A percentile compares a stretch with the other conserved stretches of the same genome.
phyloP scores from a whole-genome alignment of 257 asterid species.

The Salvia rosmarinus region DNA sequence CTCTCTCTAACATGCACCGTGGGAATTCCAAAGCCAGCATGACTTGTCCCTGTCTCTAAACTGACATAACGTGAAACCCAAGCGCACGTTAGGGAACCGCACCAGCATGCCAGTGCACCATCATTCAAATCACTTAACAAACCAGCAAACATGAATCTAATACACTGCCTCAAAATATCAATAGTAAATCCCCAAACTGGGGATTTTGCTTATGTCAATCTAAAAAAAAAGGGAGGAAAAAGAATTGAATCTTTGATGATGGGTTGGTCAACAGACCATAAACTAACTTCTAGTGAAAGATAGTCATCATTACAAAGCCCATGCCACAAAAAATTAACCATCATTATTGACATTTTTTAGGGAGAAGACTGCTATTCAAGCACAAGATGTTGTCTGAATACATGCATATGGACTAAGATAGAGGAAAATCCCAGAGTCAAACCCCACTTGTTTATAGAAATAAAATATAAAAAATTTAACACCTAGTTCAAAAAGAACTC shows the following conservation, averaged over 20 bases:
- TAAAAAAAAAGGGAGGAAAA: not conserved
- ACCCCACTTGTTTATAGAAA: constrained; percentile 34
- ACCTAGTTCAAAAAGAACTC: not conserved
- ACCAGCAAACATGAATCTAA: constrained; percentile 30
- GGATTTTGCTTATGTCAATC: not conserved
- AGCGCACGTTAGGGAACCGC: constrained; percentile 62
- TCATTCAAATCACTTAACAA: constrained; percentile 38
- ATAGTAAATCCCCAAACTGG: not conserved
- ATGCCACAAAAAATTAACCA: not conserved
- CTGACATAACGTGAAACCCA: constrained; percentile 62
- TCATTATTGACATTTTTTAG: not conserved
- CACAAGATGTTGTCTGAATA: constrained; percentile 19
- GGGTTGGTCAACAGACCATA: constrained; percentile 21
- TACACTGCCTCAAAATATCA: constrained; percentile 19
- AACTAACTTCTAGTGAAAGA: constrained; percentile 16
- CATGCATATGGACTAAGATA: constrained; percentile 26
- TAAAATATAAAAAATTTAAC: not conserved
- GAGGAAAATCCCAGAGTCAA: constrained; percentile 38
- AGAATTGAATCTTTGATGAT: constrained; percentile 32
- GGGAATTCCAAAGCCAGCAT: constrained; percentile 56
- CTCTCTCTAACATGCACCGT: constrained; percentile 44
- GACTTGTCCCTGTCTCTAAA: constrained; percentile 63
- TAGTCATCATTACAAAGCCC: constrained; percentile 24
- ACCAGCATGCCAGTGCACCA: constrained; percentile 38
- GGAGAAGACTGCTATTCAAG: constrained; percentile 10